Percentiles rank a stretch among this genome's conserved stretches.
Conservation (phyloP, 768 basidiomycete species). For the Tulasnella sp. region DNA sequence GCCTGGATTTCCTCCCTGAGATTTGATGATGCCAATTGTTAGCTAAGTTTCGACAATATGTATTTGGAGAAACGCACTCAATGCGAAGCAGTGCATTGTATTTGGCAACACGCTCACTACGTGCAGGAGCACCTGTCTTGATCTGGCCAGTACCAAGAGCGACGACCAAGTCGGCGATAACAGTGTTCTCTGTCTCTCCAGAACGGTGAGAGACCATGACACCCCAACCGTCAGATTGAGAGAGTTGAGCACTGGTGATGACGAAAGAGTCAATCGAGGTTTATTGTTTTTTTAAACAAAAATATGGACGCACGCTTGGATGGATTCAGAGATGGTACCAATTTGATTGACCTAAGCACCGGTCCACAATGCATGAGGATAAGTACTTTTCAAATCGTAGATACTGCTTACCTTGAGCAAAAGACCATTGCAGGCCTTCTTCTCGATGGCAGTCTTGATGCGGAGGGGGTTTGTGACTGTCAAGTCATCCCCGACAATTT, state of each 20-base stretch:
- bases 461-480: constrained; percentile 95
- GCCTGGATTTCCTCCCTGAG: constrained; percentile 55
- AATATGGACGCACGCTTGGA: constrained; percentile 72
- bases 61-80: constrained; percentile 43
- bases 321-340: constrained; percentile 96
- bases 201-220: constrained; percentile 99
- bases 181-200: constrained; percentile 95
- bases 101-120: constrained; percentile 93
- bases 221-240: constrained; percentile 94
- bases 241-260: constrained; percentile 66
- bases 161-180: constrained; percentile 91
- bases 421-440: constrained; percentile 98
- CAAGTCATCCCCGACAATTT: constrained; percentile 92
- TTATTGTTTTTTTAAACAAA: not conserved
- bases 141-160: constrained; percentile 88
- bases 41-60: constrained; percentile 8
- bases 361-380: not conserved
- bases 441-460: constrained; percentile 98
- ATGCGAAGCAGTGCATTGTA: constrained; percentile 81
- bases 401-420: constrained; percentile 64
- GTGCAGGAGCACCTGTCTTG: constrained; percentile 96
- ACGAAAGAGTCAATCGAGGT: not conserved
- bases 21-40: not conserved
- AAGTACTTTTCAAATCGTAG: not conserved
- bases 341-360: constrained; percentile 79